Conservation (phyloP, 164 flowering plant species). For the Macadamia tetraphylla region DNA sequence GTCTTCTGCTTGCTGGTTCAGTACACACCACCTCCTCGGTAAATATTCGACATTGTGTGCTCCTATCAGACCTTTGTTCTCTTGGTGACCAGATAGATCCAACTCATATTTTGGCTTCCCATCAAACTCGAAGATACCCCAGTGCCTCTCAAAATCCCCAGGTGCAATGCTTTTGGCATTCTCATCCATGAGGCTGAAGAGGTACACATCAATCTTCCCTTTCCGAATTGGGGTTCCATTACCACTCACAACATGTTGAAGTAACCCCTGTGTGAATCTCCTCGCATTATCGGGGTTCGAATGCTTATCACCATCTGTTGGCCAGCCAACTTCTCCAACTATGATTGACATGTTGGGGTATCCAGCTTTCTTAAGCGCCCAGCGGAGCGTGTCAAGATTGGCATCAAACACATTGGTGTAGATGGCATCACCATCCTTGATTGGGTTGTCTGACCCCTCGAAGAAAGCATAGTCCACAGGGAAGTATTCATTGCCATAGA, state of each 20-base stretch:
- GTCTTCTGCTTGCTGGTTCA: slow-evolving; percentile 30
- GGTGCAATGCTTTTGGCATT: slow-evolving; percentile 69
- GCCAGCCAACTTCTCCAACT: slow-evolving; percentile 98
- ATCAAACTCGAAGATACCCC: slow-evolving; percentile 90
- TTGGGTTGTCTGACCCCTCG: slow-evolving; percentile 45
- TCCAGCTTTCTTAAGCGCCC: slow-evolving; percentile 58
- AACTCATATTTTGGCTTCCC: slow-evolving; percentile 83
- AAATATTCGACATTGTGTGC: slow-evolving; percentile 58
- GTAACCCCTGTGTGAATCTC: slow-evolving; percentile 73
- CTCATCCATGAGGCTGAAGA: slow-evolving; percentile 85
- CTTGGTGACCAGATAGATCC: slow-evolving; percentile 40
- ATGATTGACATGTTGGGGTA: slow-evolving; percentile 59
- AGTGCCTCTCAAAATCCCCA: slow-evolving; percentile 85
- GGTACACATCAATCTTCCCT: slow-evolving; percentile 48
- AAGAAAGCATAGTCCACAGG: slow-evolving; percentile 89
- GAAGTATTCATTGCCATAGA: slow-evolving; percentile 58
- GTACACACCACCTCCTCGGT: slow-evolving; percentile 55
- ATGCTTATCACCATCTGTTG: slow-evolving; percentile 72
- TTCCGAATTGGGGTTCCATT: slow-evolving; percentile 64
- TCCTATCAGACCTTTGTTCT: slow-evolving; percentile 35
- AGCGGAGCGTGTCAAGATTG: slow-evolving; percentile 69
- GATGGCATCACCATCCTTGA: slow-evolving; percentile 42
- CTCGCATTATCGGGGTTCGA: slow-evolving; percentile 58
- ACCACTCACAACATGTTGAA: slow-evolving; percentile 50
- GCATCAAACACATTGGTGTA: slow-evolving; percentile 91